Percentiles rank a stretch among this genome's conserved stretches.
Conservation (phyloP, 257 asterid species). For the Galeopsis tetrahit region DNA sequence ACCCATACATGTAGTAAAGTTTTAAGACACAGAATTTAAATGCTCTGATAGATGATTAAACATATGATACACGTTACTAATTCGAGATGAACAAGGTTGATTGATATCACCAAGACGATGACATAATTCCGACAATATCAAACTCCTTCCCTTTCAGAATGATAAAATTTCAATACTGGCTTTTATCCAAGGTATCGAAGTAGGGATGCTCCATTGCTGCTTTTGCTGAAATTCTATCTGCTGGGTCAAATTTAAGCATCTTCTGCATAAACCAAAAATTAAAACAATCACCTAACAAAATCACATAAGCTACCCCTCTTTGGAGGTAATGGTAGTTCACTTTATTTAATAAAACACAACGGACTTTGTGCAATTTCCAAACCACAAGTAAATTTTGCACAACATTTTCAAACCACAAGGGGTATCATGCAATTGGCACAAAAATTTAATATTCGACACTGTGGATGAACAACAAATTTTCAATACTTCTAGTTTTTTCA, state of each 20-base stretch:
- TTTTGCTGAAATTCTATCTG: constrained; percentile 90
- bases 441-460: no score
- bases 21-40: neutral
- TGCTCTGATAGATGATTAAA: constrained; percentile 13
- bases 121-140: constrained; percentile 33
- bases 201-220: constrained; percentile 92
- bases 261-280: constrained; percentile 55
- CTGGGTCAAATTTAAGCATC: constrained; percentile 85
- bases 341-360: no score
- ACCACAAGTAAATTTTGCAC: no score
- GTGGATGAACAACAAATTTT: neutral
- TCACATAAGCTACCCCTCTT: neutral
- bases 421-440: no score
- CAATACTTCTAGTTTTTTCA: neutral
- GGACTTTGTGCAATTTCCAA: no score
- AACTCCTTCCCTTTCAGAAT: neutral
- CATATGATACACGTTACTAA: constrained; percentile 7
- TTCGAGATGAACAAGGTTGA: constrained; percentile 14
- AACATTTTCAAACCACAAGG: no score
- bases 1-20: constrained; percentile 1
- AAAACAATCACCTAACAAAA: constrained; percentile 2
- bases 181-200: constrained; percentile 88
- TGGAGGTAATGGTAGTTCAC: no score
- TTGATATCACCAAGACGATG: constrained; percentile 63
- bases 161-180: constrained; percentile 63